phyloP scores from a whole-genome alignment of 352 stramenopile species.

The Phytophthora foliorum region DNA sequence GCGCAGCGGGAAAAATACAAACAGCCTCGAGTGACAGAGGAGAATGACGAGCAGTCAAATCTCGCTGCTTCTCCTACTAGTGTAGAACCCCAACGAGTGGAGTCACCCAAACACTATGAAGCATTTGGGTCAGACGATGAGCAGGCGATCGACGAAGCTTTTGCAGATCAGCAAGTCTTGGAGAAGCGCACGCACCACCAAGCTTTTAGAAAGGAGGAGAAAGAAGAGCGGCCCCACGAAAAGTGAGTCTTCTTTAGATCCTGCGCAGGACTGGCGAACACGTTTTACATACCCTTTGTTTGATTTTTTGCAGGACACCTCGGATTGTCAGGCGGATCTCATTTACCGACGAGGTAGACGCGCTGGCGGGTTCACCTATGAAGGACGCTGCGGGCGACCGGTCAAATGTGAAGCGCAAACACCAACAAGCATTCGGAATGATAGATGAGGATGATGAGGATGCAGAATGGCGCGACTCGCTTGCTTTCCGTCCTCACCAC shows the following conservation, averaged over 20 bases:
- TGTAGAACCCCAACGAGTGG: conserved; percentile 15
- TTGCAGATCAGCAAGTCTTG: conserved; percentile 14
- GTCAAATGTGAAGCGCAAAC: conserved; percentile 37
- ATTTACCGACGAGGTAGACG: conserved; percentile 39
- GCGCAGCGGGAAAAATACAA: conserved; percentile 22
- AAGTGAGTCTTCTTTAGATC: conserved; percentile 30
- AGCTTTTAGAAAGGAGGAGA: conserved; percentile 27
- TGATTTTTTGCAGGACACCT: conserved; percentile 36
- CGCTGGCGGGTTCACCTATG: conserved; percentile 16
- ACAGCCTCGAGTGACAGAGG: conserved; percentile 10
- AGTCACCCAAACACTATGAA: conserved; percentile 47
- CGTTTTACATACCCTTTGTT: conserved; percentile 2
- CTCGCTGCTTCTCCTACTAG: background rate
- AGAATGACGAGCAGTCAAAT: conserved; percentile 4
- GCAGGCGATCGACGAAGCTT: conserved; percentile 13
- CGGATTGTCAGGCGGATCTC: conserved; percentile 44
- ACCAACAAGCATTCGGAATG: conserved; percentile 38
- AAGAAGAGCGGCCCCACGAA: conserved; percentile 23
- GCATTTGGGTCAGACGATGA: conserved; percentile 38
- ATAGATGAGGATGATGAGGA: conserved; percentile 45
- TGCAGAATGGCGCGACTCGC: conserved; percentile 40
- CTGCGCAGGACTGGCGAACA: background rate
- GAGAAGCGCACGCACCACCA: conserved; percentile 34
- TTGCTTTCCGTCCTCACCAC: conserved; percentile 36
- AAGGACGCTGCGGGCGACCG: conserved; percentile 9